A percentile compares a stretch with the other conserved stretches of the same genome.
Conservation (phyloP, 2,329 filamentous ascomycete species). For the Penicillium sp. region DNA sequence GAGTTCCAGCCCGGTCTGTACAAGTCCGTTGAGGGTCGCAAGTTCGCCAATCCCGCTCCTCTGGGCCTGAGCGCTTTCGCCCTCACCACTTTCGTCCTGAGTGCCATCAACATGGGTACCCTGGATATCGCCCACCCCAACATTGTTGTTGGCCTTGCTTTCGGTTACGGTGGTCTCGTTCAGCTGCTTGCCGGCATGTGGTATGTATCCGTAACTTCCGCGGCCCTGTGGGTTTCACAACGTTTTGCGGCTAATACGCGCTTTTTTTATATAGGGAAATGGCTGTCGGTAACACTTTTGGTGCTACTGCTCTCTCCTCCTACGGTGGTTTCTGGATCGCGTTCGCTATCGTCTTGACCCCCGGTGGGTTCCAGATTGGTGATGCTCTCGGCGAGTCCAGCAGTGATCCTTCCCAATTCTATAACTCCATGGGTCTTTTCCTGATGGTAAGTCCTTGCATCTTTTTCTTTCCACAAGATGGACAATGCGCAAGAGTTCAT, state of each 20-base stretch:
- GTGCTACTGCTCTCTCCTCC: conserved; percentile 69
- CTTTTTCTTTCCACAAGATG: background rate
- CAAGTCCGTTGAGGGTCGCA: conserved; percentile 55
- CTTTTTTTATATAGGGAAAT: conserved; percentile 57
- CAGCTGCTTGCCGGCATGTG: conserved; percentile 80
- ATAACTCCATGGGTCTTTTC: conserved; percentile 63
- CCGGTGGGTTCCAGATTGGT: conserved; percentile 55
- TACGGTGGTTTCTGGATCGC: conserved; percentile 78
- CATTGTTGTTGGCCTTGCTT: conserved; percentile 60
- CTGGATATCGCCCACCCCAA: conserved; percentile 54
- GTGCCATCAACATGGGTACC: conserved; percentile 61
- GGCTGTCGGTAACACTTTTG: conserved; percentile 78
- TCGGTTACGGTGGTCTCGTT: conserved; percentile 68
- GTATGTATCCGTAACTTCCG: conserved; percentile 40
- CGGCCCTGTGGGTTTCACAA: background rate
- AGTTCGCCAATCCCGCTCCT: conserved; percentile 71
- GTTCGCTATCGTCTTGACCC: conserved; percentile 64
- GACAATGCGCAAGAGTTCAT: background rate
- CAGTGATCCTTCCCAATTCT: conserved; percentile 34
- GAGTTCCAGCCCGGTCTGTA: conserved; percentile 64
- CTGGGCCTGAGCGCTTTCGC: conserved; percentile 71
- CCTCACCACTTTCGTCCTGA: conserved; percentile 72
- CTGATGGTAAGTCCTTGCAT: conserved; percentile 45
- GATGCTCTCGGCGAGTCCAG: conserved; percentile 28
- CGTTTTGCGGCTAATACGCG: background rate